Percentiles rank a stretch among this genome's conserved stretches.
Evolutionary conservation across 2,329 filamentous ascomycete species (phyloP).

Genomic region (Sarocladium oryzae): DNA sequence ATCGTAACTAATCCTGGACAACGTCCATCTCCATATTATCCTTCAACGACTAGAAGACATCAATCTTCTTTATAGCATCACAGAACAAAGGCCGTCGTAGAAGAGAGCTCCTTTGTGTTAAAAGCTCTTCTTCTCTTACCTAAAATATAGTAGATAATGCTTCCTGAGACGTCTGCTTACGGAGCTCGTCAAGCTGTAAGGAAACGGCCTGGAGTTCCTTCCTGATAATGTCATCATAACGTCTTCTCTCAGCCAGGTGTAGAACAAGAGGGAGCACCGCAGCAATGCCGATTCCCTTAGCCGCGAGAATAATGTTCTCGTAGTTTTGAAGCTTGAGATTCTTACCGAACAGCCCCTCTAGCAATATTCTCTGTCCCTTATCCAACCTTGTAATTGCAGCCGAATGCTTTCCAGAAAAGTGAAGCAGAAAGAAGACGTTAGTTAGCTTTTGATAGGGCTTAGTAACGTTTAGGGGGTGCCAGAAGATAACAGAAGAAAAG

Average conservation of each 20-base stretch:
- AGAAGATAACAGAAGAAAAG: background rate
- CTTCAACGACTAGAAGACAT: background rate
- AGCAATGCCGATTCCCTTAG: background rate
- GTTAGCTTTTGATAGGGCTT: background rate
- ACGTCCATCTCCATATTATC: conserved; percentile 2
- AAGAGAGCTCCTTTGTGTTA: too few relatives aligned
- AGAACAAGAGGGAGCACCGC: background rate
- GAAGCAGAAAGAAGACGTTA: background rate
- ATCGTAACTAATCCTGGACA: background rate
- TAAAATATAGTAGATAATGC: too few relatives aligned
- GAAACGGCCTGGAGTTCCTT: too few relatives aligned
- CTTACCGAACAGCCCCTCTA: background rate
- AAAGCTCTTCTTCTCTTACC: too few relatives aligned
- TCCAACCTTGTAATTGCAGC: background rate
- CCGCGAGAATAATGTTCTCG: background rate
- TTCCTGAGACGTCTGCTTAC: too few relatives aligned
- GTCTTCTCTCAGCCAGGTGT: background rate
- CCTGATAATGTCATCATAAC: too few relatives aligned
- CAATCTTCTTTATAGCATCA: background rate
- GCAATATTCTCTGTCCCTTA: background rate
- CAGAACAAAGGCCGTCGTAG: too few relatives aligned
- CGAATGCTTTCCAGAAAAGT: background rate
- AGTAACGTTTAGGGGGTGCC: background rate
- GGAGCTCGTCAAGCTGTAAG: too few relatives aligned
- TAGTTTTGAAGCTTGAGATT: background rate